Conservation (phyloP, 805 yeast genomes). For the Candida golubevii region DNA sequence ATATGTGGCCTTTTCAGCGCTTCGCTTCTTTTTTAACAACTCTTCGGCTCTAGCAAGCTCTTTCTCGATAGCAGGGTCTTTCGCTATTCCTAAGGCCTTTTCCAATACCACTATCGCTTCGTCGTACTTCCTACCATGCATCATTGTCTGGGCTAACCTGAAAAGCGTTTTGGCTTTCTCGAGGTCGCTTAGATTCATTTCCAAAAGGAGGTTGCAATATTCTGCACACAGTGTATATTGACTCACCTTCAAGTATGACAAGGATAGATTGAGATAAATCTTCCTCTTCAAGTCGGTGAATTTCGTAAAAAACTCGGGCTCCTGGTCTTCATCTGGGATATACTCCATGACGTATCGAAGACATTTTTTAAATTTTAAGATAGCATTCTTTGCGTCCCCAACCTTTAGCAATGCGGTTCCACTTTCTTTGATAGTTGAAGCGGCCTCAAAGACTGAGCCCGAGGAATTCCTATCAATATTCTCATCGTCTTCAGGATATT, state of each 20-base stretch:
- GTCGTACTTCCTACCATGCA: conserved; percentile 42
- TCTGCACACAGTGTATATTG: conserved; percentile 48
- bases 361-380: conserved; percentile 61
- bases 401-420: conserved; percentile 58
- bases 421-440: conserved; percentile 57
- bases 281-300: conserved; percentile 51
- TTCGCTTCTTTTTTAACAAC: conserved; percentile 40
- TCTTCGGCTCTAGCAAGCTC: conserved; percentile 43
- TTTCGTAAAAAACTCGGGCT: conserved; percentile 46
- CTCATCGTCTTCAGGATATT: conserved; percentile 69
- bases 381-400: conserved; percentile 48
- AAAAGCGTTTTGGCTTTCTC: conserved; percentile 58
- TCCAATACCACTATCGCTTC: conserved; percentile 47
- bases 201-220: conserved; percentile 55
- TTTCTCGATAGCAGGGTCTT: conserved; percentile 45
- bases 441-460: conserved; percentile 47
- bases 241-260: conserved; percentile 47
- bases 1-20: conserved; percentile 49
- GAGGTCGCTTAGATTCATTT: conserved; percentile 33
- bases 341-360: conserved; percentile 67
- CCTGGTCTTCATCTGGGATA: conserved; percentile 64
- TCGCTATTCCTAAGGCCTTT: conserved; percentile 38
- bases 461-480: conserved; percentile 56
- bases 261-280: conserved; percentile 55
- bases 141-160: conserved; percentile 48